Conservation (phyloP, 1,284 basidiomycete species). For the Tranzscheliella williamsii region DNA sequence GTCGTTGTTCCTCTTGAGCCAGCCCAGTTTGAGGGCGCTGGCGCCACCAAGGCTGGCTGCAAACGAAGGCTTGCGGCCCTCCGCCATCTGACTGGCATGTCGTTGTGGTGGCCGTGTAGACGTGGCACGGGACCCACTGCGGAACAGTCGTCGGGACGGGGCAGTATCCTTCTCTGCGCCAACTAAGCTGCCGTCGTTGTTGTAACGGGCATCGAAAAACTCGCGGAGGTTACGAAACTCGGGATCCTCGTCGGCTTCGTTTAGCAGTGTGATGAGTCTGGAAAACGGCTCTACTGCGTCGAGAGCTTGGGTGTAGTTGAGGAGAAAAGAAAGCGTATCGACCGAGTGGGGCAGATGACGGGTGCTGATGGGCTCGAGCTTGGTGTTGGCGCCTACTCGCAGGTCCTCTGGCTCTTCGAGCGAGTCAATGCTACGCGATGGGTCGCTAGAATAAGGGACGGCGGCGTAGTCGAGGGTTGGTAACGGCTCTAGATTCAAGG, state of each 20-base stretch:
- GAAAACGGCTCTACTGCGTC: slow-evolving; percentile 40
- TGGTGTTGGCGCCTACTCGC: slow-evolving; percentile 33
- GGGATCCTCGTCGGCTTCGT: slow-evolving; percentile 48
- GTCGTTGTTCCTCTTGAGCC: slow-evolving; percentile 26
- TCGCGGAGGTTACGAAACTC: slow-evolving; percentile 46
- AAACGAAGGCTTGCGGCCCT: slow-evolving; percentile 33
- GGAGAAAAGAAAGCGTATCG: slow-evolving; percentile 35
- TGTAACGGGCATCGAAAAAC: slow-evolving; percentile 53
- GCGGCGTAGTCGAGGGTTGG: slow-evolving; percentile 42
- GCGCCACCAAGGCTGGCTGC: slow-evolving; percentile 28
- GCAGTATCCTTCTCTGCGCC: slow-evolving; percentile 17
- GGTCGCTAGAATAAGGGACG: slow-evolving; percentile 13
- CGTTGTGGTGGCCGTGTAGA: slow-evolving; percentile 14
- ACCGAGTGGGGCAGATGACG: slow-evolving; percentile 36
- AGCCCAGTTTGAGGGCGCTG: slow-evolving; percentile 27
- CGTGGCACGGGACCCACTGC: slow-evolving; percentile 30
- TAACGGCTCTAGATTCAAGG: slow-evolving; percentile 50
- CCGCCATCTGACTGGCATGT: slow-evolving; percentile 15
- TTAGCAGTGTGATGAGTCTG: slow-evolving; percentile 43
- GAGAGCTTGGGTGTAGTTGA: slow-evolving; percentile 32
- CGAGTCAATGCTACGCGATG: slow-evolving; percentile 12
- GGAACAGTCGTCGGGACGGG: slow-evolving; percentile 10
- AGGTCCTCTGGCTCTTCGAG: slow-evolving; percentile 18
- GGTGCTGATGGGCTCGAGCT: slow-evolving; percentile 32
- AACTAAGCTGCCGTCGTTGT: slow-evolving; percentile 11